Evolutionary conservation across 139 green algal genomes (phyloP).

Genomic region (Micractinium conductrix): DNA sequence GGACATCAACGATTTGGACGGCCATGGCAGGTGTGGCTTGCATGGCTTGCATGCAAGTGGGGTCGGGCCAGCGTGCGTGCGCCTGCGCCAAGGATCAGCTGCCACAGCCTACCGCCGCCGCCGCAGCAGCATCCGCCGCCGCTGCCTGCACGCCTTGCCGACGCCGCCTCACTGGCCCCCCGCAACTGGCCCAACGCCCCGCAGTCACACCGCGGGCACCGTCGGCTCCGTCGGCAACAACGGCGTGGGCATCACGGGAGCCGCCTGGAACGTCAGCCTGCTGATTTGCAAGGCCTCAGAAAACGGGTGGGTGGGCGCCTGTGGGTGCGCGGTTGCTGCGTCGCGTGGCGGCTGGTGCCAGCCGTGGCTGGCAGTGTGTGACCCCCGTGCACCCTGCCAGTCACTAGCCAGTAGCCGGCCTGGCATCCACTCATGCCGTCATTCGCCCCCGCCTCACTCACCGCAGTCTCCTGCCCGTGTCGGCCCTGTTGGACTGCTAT

Average conservation of each 20-base stretch:
- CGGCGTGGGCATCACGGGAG: conserved; percentile 21
- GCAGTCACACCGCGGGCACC: conserved; percentile 37
- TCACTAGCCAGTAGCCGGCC: neutral
- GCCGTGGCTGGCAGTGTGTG: too few species aligned
- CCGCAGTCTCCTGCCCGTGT: conserved; percentile 25
- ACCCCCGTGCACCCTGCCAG: too few species aligned
- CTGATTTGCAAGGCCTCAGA: neutral
- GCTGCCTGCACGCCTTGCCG: neutral
- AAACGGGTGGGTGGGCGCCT: neutral
- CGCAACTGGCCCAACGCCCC: too few species aligned
- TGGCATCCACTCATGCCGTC: neutral
- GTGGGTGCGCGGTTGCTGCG: too few species aligned
- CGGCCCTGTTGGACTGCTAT: conserved; percentile 27
- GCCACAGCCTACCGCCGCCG: too few species aligned
- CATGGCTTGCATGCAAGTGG: too few species aligned
- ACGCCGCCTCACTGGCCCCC: too few species aligned
- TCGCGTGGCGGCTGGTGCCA: too few species aligned
- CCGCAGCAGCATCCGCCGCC: too few species aligned
- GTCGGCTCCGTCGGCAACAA: conserved; percentile 35
- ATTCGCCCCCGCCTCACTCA: neutral
- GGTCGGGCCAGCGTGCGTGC: too few species aligned
- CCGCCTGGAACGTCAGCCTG: conserved; percentile 21
- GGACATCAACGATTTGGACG: neutral
- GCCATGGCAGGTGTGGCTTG: too few species aligned
- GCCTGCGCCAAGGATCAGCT: too few species aligned